Base-by-base conservation (phyloP, 768 basidiomycete genomes). In the Boletus insuetus region DNA sequence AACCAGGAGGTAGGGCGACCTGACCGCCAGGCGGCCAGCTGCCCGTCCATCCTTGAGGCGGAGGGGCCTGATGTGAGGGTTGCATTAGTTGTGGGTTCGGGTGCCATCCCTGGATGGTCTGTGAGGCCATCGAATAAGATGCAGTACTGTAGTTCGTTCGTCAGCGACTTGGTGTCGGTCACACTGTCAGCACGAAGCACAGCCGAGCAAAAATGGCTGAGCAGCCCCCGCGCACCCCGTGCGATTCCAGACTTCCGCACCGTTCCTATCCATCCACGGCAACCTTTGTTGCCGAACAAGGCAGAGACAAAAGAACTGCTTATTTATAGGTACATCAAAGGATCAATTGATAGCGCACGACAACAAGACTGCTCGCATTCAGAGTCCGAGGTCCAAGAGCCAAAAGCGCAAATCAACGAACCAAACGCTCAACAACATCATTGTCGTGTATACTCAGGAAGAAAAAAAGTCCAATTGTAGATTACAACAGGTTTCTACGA, bases 31-130 rank as follows among this genome's bases (percentile, higher is more conserved):
- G 72, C 1, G 74, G 74, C 75, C 75, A 75, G 29, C 62, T 59
- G 19, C 72, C 74, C 7, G 64, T 51, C 74, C 75, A 76, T n/a
- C 73, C 73, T 17, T 64, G 64, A 1, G 69, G 65, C 1, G 64
- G 64, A 0, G 50, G 59, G 2, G 48, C 60, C 13, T 62, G 70
- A 6, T 51, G 52, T 11, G 41, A 49, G 8, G 64, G 68, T 13
- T 72, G 69, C 69, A 71, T 71, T 9, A 71, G 53, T 38, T 69
- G 69, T 20, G 69, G 69, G 37, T 71, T 71, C 9, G 69, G 69
- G 41, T 71, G 69, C 69, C 69, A 70, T 61, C 63, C 67, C 22
- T 63, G 69, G 14, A 55, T 46, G 16, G 46, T 34, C 50, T 66
- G 69, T 20, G 56, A 69, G 42, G 67, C 41, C 68, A 69, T 69